phyloP scores from a whole-genome alignment of 352 stramenopile genomes.

The Globisporangium echinulatum region DNA sequence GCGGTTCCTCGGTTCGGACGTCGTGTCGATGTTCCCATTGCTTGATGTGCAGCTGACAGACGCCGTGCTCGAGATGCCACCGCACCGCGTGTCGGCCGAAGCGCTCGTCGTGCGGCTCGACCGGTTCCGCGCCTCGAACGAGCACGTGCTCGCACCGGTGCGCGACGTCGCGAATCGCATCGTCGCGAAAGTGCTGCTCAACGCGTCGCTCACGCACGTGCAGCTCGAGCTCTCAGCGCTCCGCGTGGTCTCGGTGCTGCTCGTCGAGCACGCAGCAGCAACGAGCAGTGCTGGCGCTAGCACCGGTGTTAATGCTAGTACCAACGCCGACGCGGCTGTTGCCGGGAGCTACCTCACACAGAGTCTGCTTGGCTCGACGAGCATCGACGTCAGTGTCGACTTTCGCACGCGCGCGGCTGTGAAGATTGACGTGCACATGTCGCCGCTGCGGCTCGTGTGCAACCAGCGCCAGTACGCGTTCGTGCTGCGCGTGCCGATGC shows the following conservation, averaged over 20 bases:
- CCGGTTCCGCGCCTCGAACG: slow-evolving; percentile 56
- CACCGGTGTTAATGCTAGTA: too few species aligned
- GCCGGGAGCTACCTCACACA: slow-evolving; percentile 46
- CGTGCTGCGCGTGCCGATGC: slow-evolving; percentile 59
- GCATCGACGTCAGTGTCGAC: slow-evolving; percentile 48
- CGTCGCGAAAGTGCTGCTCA: slow-evolving; percentile 79
- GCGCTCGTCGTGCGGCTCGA: slow-evolving; percentile 69
- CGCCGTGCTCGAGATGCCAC: slow-evolving; percentile 67
- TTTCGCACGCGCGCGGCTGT: slow-evolving; percentile 53
- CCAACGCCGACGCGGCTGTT: slow-evolving; percentile 1
- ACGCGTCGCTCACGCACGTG: slow-evolving; percentile 70
- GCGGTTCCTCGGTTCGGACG: slow-evolving; percentile 49
- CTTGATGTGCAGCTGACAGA: slow-evolving; percentile 66
- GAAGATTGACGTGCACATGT: slow-evolving; percentile 46
- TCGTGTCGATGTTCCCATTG: slow-evolving; percentile 80
- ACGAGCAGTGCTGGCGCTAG: slow-evolving; percentile 17
- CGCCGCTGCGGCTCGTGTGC: slow-evolving; percentile 67
- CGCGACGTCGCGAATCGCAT: slow-evolving; percentile 65
- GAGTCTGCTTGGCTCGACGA: slow-evolving; percentile 67
- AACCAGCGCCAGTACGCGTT: slow-evolving; percentile 83
- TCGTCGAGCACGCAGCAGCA: slow-evolving; percentile 36
- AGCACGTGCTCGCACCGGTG: slow-evolving; percentile 54
- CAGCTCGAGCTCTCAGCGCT: slow-evolving; percentile 58
- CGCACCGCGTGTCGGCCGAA: slow-evolving; percentile 72
- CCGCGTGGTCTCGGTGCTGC: slow-evolving; percentile 71